Evolutionary conservation across 2,329 filamentous ascomycete species (phyloP).

Genomic region (Fusarium decemcellulare): DNA sequence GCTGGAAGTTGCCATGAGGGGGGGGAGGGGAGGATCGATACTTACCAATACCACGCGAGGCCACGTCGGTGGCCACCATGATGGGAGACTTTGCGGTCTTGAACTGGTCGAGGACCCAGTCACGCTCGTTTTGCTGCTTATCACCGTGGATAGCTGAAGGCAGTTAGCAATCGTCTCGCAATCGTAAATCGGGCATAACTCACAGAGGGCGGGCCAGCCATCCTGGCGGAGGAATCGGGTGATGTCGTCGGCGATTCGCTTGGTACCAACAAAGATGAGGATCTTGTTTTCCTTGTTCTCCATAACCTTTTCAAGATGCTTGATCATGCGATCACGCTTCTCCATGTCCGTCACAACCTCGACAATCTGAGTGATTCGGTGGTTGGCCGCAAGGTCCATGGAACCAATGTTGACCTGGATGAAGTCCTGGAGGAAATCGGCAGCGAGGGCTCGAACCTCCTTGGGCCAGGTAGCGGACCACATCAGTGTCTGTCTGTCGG

Average conservation of each 20-base stretch:
- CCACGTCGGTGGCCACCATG: conserved; percentile 99
- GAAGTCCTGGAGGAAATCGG: conserved; percentile 93
- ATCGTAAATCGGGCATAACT: conserved; percentile 60
- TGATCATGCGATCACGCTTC: conserved; percentile 97
- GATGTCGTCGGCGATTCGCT: conserved; percentile 98
- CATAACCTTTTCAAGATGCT: conserved; percentile 98
- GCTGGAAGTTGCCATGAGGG: conserved; percentile 69
- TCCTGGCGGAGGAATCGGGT: conserved; percentile 97
- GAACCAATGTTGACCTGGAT: conserved; percentile 99
- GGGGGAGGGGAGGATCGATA: conserved; percentile 70
- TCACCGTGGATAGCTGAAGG: conserved; percentile 92
- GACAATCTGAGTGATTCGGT: conserved; percentile 97
- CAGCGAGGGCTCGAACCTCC: conserved; percentile 92
- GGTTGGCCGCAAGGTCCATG: conserved; percentile 95
- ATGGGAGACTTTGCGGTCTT: conserved; percentile 99
- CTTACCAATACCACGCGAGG: conserved; percentile 99
- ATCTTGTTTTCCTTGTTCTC: conserved; percentile 96
- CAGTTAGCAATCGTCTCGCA: conserved; percentile 52
- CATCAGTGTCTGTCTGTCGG: conserved; percentile 99
- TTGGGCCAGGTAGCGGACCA: conserved; percentile 99
- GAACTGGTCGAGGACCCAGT: conserved; percentile 99
- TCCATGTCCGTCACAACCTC: conserved; percentile 97
- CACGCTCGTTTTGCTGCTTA: conserved; percentile 99
- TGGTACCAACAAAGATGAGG: conserved; percentile 93
- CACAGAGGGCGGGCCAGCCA: conserved; percentile 97